Evolutionary conservation across 805 yeast species (phyloP).

Genomic region (Candida coleopterorum): DNA sequence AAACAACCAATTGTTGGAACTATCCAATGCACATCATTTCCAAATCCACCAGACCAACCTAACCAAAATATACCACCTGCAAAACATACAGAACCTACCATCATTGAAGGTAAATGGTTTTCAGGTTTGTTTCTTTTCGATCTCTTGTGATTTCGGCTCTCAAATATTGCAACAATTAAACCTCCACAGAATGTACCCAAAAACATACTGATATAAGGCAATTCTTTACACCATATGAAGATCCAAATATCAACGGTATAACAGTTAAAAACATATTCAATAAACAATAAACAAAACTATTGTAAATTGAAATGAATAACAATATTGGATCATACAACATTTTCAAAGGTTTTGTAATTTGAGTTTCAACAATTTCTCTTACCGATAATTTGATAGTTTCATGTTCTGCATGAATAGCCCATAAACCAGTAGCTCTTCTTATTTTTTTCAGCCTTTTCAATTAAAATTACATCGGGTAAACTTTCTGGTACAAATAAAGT

Average conservation of each 20-base stretch:
- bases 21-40: constrained; percentile 67
- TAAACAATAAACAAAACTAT: constrained; percentile 45
- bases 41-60: constrained; percentile 82
- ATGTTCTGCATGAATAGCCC: constrained; percentile 35
- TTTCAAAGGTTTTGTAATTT: constrained; percentile 30
- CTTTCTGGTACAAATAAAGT: constrained; percentile 33
- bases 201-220: constrained; percentile 76
- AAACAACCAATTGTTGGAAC: constrained; percentile 49
- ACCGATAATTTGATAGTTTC: constrained; percentile 26
- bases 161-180: constrained; percentile 45
- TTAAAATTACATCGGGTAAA: constrained; percentile 32
- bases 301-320: constrained; percentile 39
- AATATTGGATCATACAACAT: constrained; percentile 42
- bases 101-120: constrained; percentile 71
- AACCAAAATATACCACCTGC: constrained; percentile 81
- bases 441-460: constrained; percentile 26
- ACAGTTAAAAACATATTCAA: constrained; percentile 43
- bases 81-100: constrained; percentile 63
- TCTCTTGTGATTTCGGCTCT: constrained; percentile 42
- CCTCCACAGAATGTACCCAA: constrained; percentile 65
- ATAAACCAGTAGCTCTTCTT: constrained; percentile 35
- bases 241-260: constrained; percentile 38
- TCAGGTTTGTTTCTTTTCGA: constrained; percentile 59
- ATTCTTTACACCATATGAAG: constrained; percentile 56
- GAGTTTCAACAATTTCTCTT: constrained; percentile 29